A percentile compares a stretch with the other conserved stretches of the same genome.
Conservation (phyloP, 768 basidiomycete species). For the Russula abietina region DNA sequence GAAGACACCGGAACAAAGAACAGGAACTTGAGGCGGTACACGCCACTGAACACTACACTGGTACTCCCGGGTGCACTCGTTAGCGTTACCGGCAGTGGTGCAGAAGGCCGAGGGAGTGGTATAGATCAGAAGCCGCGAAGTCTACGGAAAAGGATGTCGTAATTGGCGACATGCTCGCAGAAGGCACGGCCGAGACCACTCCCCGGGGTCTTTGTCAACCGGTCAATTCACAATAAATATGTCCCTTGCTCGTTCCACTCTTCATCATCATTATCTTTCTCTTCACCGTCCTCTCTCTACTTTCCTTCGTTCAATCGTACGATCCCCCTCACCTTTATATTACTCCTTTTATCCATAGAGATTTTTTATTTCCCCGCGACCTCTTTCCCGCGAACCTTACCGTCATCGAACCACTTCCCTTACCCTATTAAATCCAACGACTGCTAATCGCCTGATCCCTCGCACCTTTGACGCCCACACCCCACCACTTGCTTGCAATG, state of each 20-base stretch:
- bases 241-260: constrained; percentile 11
- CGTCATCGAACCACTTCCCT: not conserved
- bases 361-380: not conserved
- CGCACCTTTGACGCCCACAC: not conserved
- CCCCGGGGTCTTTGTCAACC: constrained; percentile 23
- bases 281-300: constrained; percentile 1
- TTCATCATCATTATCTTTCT: constrained; percentile 10
- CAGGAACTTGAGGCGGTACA: not conserved
- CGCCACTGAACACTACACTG: constrained; percentile 14
- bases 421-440: not conserved
- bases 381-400: not conserved
- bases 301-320: constrained; percentile 15
- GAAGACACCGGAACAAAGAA: not conserved
- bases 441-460: constrained; percentile 12
- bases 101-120: constrained; percentile 4
- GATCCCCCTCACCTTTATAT: not conserved
- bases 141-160: constrained; percentile 4
- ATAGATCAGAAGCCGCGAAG: not conserved
- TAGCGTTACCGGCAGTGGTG: not conserved
- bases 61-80: not conserved
- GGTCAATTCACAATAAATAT: constrained; percentile 19
- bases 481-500: constrained; percentile 34
- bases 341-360: constrained; percentile 10
- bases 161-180: constrained; percentile 17
- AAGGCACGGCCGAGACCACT: not conserved